Evolutionary conservation across 139 green algal species (phyloP).

Genomic region (Ettlia oleoabundans): DNA sequence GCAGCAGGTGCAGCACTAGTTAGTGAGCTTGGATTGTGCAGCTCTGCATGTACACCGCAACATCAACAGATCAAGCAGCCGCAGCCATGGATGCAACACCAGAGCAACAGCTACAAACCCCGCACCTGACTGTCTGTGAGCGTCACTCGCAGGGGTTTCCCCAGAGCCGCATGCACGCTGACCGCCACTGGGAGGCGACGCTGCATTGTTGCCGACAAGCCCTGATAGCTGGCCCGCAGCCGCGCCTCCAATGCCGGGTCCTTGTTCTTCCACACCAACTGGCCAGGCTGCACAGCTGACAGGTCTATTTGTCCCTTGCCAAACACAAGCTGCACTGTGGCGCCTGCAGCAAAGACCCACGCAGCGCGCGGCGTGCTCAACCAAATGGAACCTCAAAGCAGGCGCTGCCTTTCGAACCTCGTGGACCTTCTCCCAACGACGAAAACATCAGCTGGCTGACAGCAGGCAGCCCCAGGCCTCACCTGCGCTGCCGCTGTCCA

Average conservation of each 20-base stretch:
- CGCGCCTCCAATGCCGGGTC: slow-evolving; percentile 61
- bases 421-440: no score
- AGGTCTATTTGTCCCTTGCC: slow-evolving; percentile 45
- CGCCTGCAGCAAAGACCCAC: slow-evolving; percentile 4
- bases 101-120: no score
- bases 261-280: slow-evolving; percentile 76
- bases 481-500: slow-evolving; percentile 8
- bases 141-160: slow-evolving; percentile 49
- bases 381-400: no score
- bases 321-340: slow-evolving; percentile 52
- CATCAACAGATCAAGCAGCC: no score
- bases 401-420: no score
- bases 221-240: slow-evolving; percentile 54
- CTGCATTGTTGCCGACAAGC: slow-evolving; percentile 31
- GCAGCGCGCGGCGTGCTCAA: background rate
- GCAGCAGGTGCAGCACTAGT: no score
- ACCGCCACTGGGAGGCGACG: slow-evolving; percentile 59
- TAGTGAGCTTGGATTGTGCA: no score
- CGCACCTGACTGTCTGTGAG: slow-evolving; percentile 34
- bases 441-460: no score
- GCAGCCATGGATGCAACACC: no score
- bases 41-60: no score
- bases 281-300: slow-evolving; percentile 27
- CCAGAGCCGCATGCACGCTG: slow-evolving; percentile 43
- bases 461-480: background rate